phyloP scores from a whole-genome alignment of 352 stramenopile genomes.

The Globisporangium parvum region DNA sequence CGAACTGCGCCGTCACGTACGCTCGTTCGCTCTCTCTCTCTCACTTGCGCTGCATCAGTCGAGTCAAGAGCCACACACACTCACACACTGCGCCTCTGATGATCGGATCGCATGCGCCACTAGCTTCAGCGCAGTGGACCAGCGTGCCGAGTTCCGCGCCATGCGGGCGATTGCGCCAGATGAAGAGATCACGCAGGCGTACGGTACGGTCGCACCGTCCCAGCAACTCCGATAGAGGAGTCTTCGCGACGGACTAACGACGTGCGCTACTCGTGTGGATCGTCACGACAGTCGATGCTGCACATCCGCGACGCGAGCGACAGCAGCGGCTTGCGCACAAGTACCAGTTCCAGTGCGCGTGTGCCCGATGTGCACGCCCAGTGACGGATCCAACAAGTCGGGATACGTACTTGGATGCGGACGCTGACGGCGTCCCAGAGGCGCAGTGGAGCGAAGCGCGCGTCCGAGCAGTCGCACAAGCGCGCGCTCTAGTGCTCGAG shows the following conservation, averaged over 20 bases:
- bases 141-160: conserved; percentile 45
- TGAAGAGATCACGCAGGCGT: conserved; percentile 61
- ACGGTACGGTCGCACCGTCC: conserved; percentile 26
- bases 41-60: too few relatives aligned
- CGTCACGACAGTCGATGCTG: conserved; percentile 44
- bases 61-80: too few relatives aligned
- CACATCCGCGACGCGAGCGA: conserved; percentile 34
- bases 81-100: too few relatives aligned
- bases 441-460: conserved; percentile 29
- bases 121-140: conserved; percentile 39
- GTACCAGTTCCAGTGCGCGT: conserved; percentile 67
- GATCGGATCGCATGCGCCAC: background rate
- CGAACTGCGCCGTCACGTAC: conserved; percentile 65
- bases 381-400: conserved; percentile 20
- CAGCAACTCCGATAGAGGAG: too few relatives aligned
- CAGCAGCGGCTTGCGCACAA: conserved; percentile 36
- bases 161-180: conserved; percentile 36
- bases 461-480: conserved; percentile 18
- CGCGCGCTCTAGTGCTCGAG: conserved; percentile 1
- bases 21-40: conserved; percentile 16
- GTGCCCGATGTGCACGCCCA: conserved; percentile 32
- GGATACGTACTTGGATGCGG: conserved; percentile 42
- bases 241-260: background rate
- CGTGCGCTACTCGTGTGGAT: conserved; percentile 2
- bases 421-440: conserved; percentile 34